Evolutionary conservation across 2,329 filamentous ascomycete genomes (phyloP).

Genomic region (Aspergillus spinulosporus): DNA sequence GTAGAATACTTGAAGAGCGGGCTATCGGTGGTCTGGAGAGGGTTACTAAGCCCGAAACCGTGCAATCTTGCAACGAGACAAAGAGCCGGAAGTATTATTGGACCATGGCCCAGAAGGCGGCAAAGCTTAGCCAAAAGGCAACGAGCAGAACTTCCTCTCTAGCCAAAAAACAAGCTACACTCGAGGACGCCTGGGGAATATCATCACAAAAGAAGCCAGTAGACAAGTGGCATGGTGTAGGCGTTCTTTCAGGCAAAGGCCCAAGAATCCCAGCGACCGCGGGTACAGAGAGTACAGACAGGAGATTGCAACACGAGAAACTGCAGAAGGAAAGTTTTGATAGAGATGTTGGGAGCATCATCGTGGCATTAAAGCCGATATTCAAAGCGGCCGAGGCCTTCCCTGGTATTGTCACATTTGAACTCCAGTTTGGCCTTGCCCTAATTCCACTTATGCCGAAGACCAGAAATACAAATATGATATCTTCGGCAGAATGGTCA

Average conservation of each 20-base stretch:
- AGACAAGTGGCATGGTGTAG: background rate
- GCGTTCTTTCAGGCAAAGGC: no score
- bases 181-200: slow-evolving; percentile 33
- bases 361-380: slow-evolving; percentile 29
- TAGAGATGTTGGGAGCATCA: slow-evolving; percentile 27
- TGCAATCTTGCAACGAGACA: slow-evolving; percentile 22
- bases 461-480: slow-evolving; percentile 18
- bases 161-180: slow-evolving; percentile 29
- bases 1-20: slow-evolving; percentile 10
- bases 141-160: slow-evolving; percentile 21
- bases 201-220: slow-evolving; percentile 13
- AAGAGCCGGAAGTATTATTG: slow-evolving; percentile 27
- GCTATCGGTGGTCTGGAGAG: slow-evolving; percentile 20
- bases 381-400: slow-evolving; percentile 39
- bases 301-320: background rate
- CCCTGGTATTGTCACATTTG: slow-evolving; percentile 36
- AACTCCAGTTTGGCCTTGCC: slow-evolving; percentile 41
- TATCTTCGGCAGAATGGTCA: slow-evolving; percentile 31
- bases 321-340: slow-evolving; percentile 8
- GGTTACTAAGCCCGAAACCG: slow-evolving; percentile 10
- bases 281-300: no score
- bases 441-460: slow-evolving; percentile 32
- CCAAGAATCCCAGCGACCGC: no score
- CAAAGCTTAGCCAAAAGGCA: slow-evolving; percentile 19
- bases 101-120: slow-evolving; percentile 35